Evolutionary conservation across 1,284 basidiomycete genomes (phyloP).

Genomic region (Apiotrichum sp.): DNA sequence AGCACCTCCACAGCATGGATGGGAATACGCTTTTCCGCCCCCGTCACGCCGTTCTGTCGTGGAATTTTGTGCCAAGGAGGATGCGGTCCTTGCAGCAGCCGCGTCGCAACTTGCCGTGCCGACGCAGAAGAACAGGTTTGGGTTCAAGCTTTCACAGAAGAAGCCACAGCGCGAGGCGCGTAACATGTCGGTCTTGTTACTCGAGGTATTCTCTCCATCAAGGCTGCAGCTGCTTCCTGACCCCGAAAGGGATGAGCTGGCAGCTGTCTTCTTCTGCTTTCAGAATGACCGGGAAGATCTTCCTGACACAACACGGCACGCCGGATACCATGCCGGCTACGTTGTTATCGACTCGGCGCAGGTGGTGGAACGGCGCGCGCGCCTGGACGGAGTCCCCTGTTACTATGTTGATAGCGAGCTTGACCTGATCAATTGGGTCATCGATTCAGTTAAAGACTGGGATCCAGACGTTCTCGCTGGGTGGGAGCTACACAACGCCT

Average conservation of each 20-base stretch:
- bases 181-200: conserved; percentile 70
- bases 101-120: conserved; percentile 62
- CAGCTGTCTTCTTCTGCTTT: conserved; percentile 63
- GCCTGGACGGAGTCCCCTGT: conserved; percentile 49
- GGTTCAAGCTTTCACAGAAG: conserved; percentile 57
- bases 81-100: conserved; percentile 12
- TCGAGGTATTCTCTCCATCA: conserved; percentile 65
- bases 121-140: conserved; percentile 67
- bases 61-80: conserved; percentile 53
- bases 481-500: conserved; percentile 82
- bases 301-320: conserved; percentile 41
- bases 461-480: conserved; percentile 90
- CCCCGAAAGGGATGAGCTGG: conserved; percentile 64
- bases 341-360: conserved; percentile 53
- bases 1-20: conserved; percentile 49
- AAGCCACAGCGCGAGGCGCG: conserved; percentile 58
- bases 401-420: conserved; percentile 66
- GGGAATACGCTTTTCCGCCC: conserved; percentile 69
- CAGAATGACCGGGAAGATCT: conserved; percentile 55
- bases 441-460: conserved; percentile 68
- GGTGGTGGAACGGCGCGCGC: conserved; percentile 14
- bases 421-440: conserved; percentile 71
- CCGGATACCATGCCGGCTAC: conserved; percentile 54
- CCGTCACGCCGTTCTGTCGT: conserved; percentile 51
- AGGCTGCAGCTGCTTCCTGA: conserved; percentile 62